A percentile compares a stretch with the other conserved stretches of the same genome.
Evolutionary conservation across 768 basidiomycete genomes (phyloP).

Genomic region (Rubroboletus satanas): DNA sequence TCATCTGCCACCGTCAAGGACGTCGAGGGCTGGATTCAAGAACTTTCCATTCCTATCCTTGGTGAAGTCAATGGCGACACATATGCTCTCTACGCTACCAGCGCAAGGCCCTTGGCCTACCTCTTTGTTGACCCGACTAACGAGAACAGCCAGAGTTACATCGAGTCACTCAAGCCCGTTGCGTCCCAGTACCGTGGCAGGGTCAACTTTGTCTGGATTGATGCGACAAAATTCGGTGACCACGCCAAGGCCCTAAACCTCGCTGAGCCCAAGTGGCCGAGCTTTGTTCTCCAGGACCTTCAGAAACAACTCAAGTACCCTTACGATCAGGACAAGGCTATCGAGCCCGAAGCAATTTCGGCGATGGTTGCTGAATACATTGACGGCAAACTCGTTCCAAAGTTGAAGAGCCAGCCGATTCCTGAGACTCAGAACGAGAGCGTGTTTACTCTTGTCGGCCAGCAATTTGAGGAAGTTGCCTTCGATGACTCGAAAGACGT

Average conservation of each 20-base stretch:
- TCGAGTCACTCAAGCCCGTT: conserved; percentile 68
- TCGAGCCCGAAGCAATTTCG: conserved; percentile 55
- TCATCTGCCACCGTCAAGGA: conserved; percentile 54
- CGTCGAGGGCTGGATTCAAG: conserved; percentile 73
- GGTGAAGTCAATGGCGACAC: conserved; percentile 95
- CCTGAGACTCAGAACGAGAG: conserved; percentile 80
- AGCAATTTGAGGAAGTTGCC: conserved; percentile 84
- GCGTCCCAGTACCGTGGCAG: conserved; percentile 80
- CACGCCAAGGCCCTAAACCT: conserved; percentile 96
- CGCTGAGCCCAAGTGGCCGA: conserved; percentile 80
- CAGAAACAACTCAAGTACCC: conserved; percentile 87
- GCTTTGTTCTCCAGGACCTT: conserved; percentile 90
- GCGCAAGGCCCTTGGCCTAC: conserved; percentile 87
- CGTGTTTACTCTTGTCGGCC: conserved; percentile 81
- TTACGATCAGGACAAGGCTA: conserved; percentile 59
- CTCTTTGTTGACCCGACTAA: conserved; percentile 84
- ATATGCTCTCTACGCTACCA: conserved; percentile 79
- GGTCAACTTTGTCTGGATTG: conserved; percentile 98
- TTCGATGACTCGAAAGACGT: conserved; percentile 89
- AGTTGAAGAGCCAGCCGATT: conserved; percentile 86
- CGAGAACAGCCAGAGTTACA: conserved; percentile 57
- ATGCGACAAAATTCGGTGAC: conserved; percentile 90
- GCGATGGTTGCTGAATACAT: conserved; percentile 63
- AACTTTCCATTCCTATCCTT: conserved; percentile 81
- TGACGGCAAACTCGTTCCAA: conserved; percentile 70